Base-by-base conservation (phyloP, 805 yeast species). In the Starmerella geochares region DNA sequence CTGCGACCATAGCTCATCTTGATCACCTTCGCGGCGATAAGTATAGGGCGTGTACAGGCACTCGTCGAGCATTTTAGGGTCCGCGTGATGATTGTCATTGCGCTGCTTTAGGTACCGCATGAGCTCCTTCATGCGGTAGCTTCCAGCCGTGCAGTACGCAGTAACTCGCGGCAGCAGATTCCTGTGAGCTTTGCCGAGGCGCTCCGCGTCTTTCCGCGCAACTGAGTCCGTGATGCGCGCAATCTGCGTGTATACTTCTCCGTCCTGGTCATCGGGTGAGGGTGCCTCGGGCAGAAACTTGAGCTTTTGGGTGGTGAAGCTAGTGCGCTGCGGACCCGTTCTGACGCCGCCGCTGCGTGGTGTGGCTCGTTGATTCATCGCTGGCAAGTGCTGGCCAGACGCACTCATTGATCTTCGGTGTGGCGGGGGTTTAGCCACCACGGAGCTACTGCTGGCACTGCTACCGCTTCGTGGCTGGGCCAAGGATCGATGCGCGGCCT, bases 121-220 rank as follows among this genome's bases (percentile, higher is more conserved):
- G 36, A 92, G 69, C 45, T 87, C 96, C 58, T 83, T 78, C 94
- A 92, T 85, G 56, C 78, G 79, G 62, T 88, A 92, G 21, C 92
- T 79, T 27, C 96, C 88, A 24, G 96, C 87, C 0, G 97, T 90
- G 67, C 97, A 90, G 63, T 87, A 92, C 2, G 96, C 95, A 0
- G 97, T 90, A 1, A 88, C 96, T 54, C 98, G 71, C 3, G 98
- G 97, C 49, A 92, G 72, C 54, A 86, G 68, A 29, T 83, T 83
- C 53, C 97, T 60, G 59, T 83, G 90, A 55, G 79, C 79, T 64
- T 88, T 92, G 3, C 96, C 95, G 51, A 92, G 70, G 46, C 88
- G 78, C 63, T 88, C 96, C 0, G 98, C 97, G 70, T 90, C 97
- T 56, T 80, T 81, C 58, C 96, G 72, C 0, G 96, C 96, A 0